Conservation (phyloP, 2,329 filamentous ascomycete species). For the Colletotrichum godetiae region DNA sequence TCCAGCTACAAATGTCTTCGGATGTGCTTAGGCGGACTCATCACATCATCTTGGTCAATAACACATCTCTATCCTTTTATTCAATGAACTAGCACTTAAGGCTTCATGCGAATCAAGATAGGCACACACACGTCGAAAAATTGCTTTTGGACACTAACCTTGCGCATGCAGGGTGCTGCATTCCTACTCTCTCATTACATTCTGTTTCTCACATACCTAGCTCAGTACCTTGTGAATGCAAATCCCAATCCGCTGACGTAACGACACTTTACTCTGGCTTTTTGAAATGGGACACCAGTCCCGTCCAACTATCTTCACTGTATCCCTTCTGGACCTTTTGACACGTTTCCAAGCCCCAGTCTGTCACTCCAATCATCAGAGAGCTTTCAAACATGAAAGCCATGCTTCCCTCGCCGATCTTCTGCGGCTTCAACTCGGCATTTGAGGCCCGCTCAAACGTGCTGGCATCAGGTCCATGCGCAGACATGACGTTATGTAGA, state of each 20-base stretch:
- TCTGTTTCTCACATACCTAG: neutral
- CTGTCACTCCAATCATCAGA: constrained; percentile 65
- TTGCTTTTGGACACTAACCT: too few species aligned
- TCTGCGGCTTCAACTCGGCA: constrained; percentile 53
- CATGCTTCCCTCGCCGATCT: constrained; percentile 57
- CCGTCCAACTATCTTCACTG: constrained; percentile 71
- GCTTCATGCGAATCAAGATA: too few species aligned
- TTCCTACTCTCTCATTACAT: neutral
- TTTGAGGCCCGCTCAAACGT: constrained; percentile 59
- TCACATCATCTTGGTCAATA: too few species aligned
- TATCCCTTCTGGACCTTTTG: constrained; percentile 60
- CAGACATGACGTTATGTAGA: constrained; percentile 69
- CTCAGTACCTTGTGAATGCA: neutral
- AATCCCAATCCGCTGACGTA: neutral
- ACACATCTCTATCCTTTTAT: too few species aligned
- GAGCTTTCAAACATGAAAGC: constrained; percentile 63
- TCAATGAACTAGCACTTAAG: too few species aligned
- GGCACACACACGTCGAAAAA: too few species aligned
- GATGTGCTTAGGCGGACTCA: too few species aligned
- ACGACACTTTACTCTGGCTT: neutral
- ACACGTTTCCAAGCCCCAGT: constrained; percentile 61
- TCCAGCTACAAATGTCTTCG: accelerated
- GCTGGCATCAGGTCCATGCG: constrained; percentile 60
- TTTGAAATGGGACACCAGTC: constrained; percentile 37
- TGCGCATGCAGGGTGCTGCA: accelerated